These are phyloP conservation scores for Trichoderma atroviride DNA, from an alignment of 2,329 filamentous ascomycete genomes.

Conservation along the genomic window DNA sequence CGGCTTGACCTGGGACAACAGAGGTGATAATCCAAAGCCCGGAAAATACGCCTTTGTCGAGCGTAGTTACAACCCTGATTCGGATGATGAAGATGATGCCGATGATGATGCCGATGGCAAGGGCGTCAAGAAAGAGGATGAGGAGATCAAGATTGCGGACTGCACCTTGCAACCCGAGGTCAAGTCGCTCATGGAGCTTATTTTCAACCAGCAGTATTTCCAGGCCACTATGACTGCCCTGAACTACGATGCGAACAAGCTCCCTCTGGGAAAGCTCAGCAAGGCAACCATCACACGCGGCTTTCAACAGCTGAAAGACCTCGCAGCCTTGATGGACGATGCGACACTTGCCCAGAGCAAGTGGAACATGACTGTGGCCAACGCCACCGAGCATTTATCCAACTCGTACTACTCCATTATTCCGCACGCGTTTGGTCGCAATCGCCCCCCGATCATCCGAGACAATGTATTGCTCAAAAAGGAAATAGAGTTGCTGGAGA, in stretches of 20 bases:
- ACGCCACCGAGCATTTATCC: constrained; percentile 65
- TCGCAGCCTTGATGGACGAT: constrained; percentile 67
- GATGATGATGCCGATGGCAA: constrained; percentile 31
- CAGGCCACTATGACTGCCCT: constrained; percentile 64
- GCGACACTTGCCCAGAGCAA: constrained; percentile 48
- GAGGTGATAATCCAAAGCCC: constrained; percentile 58
- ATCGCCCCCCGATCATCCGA: constrained; percentile 69
- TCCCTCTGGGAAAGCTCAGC: constrained; percentile 83
- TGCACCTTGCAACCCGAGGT: constrained; percentile 63
- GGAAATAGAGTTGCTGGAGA: constrained; percentile 80
- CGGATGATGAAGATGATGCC: constrained; percentile 48
- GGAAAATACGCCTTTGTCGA: constrained; percentile 82
- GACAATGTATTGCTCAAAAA: constrained; percentile 62
- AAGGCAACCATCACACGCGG: constrained; percentile 75
- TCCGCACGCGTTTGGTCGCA: constrained; percentile 77
- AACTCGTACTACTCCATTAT: constrained; percentile 82
- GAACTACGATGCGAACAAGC: constrained; percentile 74
- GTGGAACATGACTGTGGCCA: constrained; percentile 43
- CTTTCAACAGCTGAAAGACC: constrained; percentile 75
- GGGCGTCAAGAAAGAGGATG: constrained; percentile 43
- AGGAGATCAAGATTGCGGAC: constrained; percentile 44
- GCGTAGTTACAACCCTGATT: constrained; percentile 72
- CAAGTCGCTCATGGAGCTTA: constrained; percentile 73
- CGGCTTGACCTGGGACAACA: constrained; percentile 58
- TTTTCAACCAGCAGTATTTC: constrained; percentile 80